These are phyloP conservation scores for Metrosideros polymorpha DNA, from an alignment of 441 rosid genomes.

Conservation along the genomic window DNA sequence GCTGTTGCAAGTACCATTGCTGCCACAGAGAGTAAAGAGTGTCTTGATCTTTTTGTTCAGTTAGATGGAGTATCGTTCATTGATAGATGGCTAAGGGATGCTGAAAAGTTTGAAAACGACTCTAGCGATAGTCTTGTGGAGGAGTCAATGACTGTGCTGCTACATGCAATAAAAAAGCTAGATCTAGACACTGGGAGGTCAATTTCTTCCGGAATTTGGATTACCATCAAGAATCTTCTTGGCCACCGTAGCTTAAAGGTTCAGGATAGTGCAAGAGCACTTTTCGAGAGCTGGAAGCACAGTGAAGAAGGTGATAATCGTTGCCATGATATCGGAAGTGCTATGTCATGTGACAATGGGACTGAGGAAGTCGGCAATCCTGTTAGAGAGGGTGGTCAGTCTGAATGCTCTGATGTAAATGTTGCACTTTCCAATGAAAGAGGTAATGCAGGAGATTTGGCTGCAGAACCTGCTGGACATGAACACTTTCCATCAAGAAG, in stretches of 20 bases:
- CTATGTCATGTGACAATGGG: slow-evolving; percentile 15
- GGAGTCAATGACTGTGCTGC: slow-evolving; percentile 63
- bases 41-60: slow-evolving; percentile 83
- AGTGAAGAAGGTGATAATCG: slow-evolving; percentile 19
- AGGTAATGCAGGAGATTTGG: slow-evolving; percentile 22
- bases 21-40: slow-evolving; percentile 78
- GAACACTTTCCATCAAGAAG: slow-evolving; percentile 19
- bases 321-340: slow-evolving; percentile 25
- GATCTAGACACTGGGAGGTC: slow-evolving; percentile 54
- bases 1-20: slow-evolving; percentile 83
- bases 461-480: slow-evolving; percentile 22
- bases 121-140: slow-evolving; percentile 48
- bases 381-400: slow-evolving; percentile 17
- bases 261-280: slow-evolving; percentile 65
- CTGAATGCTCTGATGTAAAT: slow-evolving; percentile 25
- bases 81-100: slow-evolving; percentile 73
- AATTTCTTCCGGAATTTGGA: slow-evolving; percentile 76
- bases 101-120: slow-evolving; percentile 33
- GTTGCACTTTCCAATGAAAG: slow-evolving; percentile 26
- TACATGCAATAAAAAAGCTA: slow-evolving; percentile 71
- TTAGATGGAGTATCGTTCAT: slow-evolving; percentile 78
- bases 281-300: slow-evolving; percentile 57
- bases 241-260: slow-evolving; percentile 52
- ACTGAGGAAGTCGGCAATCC: slow-evolving; percentile 13
- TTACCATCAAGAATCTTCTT: slow-evolving; percentile 56